Percentiles rank a stretch among this genome's conserved stretches.
phyloP scores from a whole-genome alignment of 2,329 filamentous ascomycete species.

The Biscogniauxia marginata region DNA sequence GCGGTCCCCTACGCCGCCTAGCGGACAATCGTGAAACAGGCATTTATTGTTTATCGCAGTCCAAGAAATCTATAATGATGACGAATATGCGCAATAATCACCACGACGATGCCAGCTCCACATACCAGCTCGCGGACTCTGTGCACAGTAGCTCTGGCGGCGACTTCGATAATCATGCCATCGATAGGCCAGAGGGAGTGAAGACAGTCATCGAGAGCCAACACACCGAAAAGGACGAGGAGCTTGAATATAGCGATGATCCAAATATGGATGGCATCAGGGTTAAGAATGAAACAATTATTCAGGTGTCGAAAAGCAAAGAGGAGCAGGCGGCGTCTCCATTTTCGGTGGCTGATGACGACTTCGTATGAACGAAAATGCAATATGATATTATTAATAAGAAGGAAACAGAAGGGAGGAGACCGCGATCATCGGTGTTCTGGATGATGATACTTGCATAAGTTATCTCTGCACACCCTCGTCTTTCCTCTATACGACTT shows the following conservation, averaged over 20 bases:
- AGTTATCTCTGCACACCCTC: no score
- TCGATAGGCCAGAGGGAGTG: neutral
- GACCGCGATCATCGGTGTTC: neutral
- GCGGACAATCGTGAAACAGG: neutral
- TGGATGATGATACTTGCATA: neutral
- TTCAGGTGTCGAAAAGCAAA: neutral
- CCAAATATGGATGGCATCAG: neutral
- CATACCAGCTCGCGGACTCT: neutral
- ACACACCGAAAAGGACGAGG: neutral
- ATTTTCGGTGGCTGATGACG: neutral
- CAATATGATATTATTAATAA: neutral
- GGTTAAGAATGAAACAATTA: constrained; percentile 4
- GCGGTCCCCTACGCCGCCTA: neutral
- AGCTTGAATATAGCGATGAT: neutral
- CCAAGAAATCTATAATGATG: neutral
- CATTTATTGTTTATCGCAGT: neutral
- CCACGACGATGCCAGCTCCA: neutral
- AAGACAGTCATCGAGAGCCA: neutral
- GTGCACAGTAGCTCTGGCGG: neutral
- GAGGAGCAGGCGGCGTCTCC: neutral
- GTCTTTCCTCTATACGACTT: no score
- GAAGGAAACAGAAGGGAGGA: neutral
- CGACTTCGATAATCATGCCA: neutral
- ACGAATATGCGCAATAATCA: neutral
- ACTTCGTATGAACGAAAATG: neutral